Percentiles rank a stretch among this genome's conserved stretches.
Conservation (phyloP, 345 rosid genomes). For the Boechera retrofracta region DNA sequence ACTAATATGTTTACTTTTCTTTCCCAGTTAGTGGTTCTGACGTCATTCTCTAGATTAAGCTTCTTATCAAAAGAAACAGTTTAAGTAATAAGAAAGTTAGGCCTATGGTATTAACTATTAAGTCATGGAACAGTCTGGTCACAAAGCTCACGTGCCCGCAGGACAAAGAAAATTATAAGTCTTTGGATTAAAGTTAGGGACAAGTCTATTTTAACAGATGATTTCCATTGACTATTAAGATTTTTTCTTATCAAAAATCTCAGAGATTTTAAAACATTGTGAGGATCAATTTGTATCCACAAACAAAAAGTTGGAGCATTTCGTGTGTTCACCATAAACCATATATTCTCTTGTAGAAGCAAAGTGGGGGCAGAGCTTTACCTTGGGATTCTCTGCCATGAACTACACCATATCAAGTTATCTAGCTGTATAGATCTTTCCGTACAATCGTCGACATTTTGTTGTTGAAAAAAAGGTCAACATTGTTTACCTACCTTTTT, state of each 20-base stretch:
- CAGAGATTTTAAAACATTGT: slow-evolving; percentile 3
- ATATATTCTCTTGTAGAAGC: background rate
- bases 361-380: slow-evolving; percentile 21
- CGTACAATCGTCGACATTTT: slow-evolving; percentile 45
- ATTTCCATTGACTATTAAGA: slow-evolving; percentile 24
- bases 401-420: slow-evolving; percentile 41
- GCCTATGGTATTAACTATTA: background rate
- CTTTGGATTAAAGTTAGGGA: slow-evolving; percentile 25
- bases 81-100: slow-evolving; percentile 23
- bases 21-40: slow-evolving; percentile 37
- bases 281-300: slow-evolving; percentile 26
- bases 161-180: slow-evolving; percentile 11
- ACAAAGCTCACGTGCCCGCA: slow-evolving; percentile 11
- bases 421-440: slow-evolving; percentile 47
- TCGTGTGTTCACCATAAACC: slow-evolving; percentile 43
- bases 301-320: slow-evolving; percentile 19
- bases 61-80: slow-evolving; percentile 23
- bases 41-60: slow-evolving; percentile 33
- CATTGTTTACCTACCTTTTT: slow-evolving; percentile 40
- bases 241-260: background rate
- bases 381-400: slow-evolving; percentile 37
- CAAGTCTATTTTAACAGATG: slow-evolving; percentile 19
- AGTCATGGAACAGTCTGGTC: slow-evolving; percentile 31
- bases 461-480: slow-evolving; percentile 43
- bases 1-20: slow-evolving; percentile 38